These are phyloP conservation scores for Diutina rugosa DNA, from an alignment of 1,139 yeast species.

Conservation along the genomic window DNA sequence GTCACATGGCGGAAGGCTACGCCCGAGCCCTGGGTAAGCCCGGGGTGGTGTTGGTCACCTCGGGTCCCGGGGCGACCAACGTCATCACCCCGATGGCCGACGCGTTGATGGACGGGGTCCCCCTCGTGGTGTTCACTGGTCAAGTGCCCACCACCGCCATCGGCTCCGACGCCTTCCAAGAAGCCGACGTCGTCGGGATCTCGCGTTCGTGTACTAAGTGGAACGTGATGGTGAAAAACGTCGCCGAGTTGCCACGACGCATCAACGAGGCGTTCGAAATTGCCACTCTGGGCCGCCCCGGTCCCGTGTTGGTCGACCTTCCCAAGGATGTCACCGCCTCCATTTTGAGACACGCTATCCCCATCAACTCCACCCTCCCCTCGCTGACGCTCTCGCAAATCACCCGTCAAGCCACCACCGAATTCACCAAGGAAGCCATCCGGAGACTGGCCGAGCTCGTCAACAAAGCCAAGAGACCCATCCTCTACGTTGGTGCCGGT, in stretches of 20 bases:
- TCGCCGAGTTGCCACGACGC: constrained; percentile 88
- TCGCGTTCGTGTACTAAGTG: constrained; percentile 96
- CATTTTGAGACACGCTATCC: constrained; percentile 74
- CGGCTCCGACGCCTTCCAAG: constrained; percentile 98
- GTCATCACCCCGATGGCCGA: constrained; percentile 97
- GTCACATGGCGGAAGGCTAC: constrained; percentile 99
- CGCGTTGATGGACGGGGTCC: constrained; percentile 94
- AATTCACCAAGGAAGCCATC: constrained; percentile 66
- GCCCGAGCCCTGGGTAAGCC: constrained; percentile 93
- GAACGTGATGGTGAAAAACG: constrained; percentile 96
- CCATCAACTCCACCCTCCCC: constrained; percentile 75
- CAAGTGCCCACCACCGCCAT: constrained; percentile 93
- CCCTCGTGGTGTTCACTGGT: constrained; percentile 94
- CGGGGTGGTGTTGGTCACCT: constrained; percentile 95
- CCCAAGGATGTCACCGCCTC: constrained; percentile 98
- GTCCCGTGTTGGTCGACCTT: constrained; percentile 93
- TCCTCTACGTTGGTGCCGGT: constrained; percentile 90
- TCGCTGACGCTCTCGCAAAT: constrained; percentile 63
- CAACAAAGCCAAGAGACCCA: constrained; percentile 76
- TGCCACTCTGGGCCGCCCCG: constrained; percentile 93
- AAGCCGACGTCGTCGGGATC: constrained; percentile 95
- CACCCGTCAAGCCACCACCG: constrained; percentile 60
- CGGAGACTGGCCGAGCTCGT: constrained; percentile 66
- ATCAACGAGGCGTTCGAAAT: constrained; percentile 97
- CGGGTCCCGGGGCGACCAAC: constrained; percentile 98